These are phyloP conservation scores for Sporothrix schenckii DNA, from an alignment of 2,329 filamentous ascomycete genomes.

Conservation along the genomic window DNA sequence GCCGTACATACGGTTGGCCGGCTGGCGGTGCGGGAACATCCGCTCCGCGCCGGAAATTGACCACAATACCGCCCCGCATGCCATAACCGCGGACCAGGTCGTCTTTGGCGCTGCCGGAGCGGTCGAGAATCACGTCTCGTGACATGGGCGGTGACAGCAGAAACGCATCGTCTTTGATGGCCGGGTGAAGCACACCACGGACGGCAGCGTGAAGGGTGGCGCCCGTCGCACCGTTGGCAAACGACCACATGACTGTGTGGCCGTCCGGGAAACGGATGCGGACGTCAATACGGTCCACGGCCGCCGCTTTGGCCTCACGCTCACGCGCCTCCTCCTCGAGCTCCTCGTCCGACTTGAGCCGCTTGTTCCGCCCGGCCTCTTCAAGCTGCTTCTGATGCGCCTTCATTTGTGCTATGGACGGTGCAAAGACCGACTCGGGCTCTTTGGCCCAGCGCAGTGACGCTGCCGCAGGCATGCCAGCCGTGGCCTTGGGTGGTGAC, in stretches of 20 bases:
- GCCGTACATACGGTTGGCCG: constrained; percentile 62
- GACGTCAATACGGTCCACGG: constrained; percentile 69
- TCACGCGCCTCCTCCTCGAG: constrained; percentile 69
- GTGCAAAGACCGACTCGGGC: constrained; percentile 75
- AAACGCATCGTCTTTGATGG: constrained; percentile 66
- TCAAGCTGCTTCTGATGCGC: constrained; percentile 71
- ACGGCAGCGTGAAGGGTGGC: constrained; percentile 75
- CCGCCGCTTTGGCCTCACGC: constrained; percentile 66
- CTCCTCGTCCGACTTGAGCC: constrained; percentile 81
- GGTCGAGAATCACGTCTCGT: constrained; percentile 54
- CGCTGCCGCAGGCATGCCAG: constrained; percentile 72
- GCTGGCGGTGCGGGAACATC: constrained; percentile 56
- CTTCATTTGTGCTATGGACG: constrained; percentile 74
- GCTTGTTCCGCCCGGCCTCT: constrained; percentile 67
- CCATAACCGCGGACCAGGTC: constrained; percentile 73
- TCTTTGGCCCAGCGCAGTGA: constrained; percentile 32
- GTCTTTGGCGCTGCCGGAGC: constrained; percentile 49
- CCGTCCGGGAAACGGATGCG: constrained; percentile 89
- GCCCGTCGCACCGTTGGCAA: constrained; percentile 69
- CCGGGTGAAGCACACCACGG: constrained; percentile 67
- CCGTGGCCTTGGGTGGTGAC: constrained; percentile 67
- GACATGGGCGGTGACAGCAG: constrained; percentile 66
- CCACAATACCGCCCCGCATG: constrained; percentile 69
- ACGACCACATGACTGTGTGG: constrained; percentile 72
- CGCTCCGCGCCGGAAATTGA: constrained; percentile 76